Evolutionary conservation across 2,329 filamentous ascomycete genomes (phyloP).

Genomic region (Curvularia verruculosa): DNA sequence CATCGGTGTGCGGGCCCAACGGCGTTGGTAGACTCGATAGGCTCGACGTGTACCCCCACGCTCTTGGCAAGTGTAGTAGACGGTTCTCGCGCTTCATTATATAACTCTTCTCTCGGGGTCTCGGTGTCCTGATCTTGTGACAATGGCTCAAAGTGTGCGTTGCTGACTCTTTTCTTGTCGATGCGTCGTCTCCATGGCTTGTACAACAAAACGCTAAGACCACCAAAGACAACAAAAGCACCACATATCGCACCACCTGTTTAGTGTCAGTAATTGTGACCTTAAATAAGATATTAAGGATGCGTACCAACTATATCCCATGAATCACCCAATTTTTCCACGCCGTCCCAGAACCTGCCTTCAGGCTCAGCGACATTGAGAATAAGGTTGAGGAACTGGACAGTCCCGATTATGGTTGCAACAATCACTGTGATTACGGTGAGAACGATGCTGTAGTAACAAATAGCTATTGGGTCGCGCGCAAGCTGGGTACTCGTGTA

Average conservation of each 20-base stretch:
- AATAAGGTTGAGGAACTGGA: slow-evolving; percentile 82
- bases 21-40: slow-evolving; percentile 25
- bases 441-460: slow-evolving; percentile 91
- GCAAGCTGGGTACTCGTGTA: slow-evolving; percentile 83
- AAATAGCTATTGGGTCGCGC: slow-evolving; percentile 81
- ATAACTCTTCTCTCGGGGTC: slow-evolving; percentile 18
- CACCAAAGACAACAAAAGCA: slow-evolving; percentile 78
- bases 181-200: slow-evolving; percentile 75
- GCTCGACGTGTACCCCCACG: slow-evolving; percentile 20
- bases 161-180: slow-evolving; percentile 47
- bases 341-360: slow-evolving; percentile 89
- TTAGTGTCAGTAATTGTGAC: slow-evolving; percentile 2
- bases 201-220: slow-evolving; percentile 75
- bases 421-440: slow-evolving; percentile 84
- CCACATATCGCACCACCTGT: slow-evolving; percentile 77
- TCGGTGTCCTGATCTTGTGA: slow-evolving; percentile 16
- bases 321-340: slow-evolving; percentile 59
- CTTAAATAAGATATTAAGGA: slow-evolving; percentile 50
- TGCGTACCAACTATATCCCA: slow-evolving; percentile 47
- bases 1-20: slow-evolving; percentile 15
- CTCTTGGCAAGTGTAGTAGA: slow-evolving; percentile 13
- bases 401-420: slow-evolving; percentile 80
- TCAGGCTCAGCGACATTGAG: slow-evolving; percentile 75
- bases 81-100: not conserved
- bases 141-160: slow-evolving; percentile 39